Evolutionary conservation across 2,329 filamentous ascomycete genomes (phyloP), one percentile per base, ranked within the genome.

Genomic region (Thelonectria rubi): DNA sequence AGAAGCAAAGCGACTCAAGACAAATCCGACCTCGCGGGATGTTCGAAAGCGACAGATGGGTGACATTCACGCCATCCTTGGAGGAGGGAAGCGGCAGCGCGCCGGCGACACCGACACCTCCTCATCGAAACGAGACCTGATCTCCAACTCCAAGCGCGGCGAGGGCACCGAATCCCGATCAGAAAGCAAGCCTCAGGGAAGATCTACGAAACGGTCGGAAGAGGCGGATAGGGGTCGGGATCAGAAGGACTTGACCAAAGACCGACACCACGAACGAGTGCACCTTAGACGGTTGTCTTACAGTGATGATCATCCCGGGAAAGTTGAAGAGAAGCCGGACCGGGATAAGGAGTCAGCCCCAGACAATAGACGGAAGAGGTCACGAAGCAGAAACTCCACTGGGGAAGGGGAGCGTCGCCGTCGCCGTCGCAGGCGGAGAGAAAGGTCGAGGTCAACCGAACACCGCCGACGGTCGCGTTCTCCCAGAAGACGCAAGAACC

Each of bases 1-100:
- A 64, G 79, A 82, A 58, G 74, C 73, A 30, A 81, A 81, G 66
- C 73, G 78, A 54, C 74, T 74, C 54, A 82, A 79, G 60, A 76
- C 75, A 50, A 81, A 78, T 18, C 83, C 82, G 0, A 81, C 78
- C 17, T 74, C 80, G 3, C 74, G 75, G 11, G 86, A 88, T 65
- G 84, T 87, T 49, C 77, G 86, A 42, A 82, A 78, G 47, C 80
- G 86, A 10, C 87, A 88, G 72, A 80, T 89, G 66, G 86, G 86
- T 6, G 82, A 85, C 62, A 89, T 89, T 49, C 82, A 84, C 48
- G 84, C 86, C 2, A 87, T 88, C 47, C 72, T 89, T 6, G 79
- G 81, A 21, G 81, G 81, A 46, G 75, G 78, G 66, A 81, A 75
- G 57, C 75, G 76, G 26, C 56, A 59, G 15, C 54, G 74, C 60